A percentile compares a stretch with the other conserved stretches of the same genome.
Conservation (phyloP, 345 rosid genomes). For the Aquilaria yunnanensis region DNA sequence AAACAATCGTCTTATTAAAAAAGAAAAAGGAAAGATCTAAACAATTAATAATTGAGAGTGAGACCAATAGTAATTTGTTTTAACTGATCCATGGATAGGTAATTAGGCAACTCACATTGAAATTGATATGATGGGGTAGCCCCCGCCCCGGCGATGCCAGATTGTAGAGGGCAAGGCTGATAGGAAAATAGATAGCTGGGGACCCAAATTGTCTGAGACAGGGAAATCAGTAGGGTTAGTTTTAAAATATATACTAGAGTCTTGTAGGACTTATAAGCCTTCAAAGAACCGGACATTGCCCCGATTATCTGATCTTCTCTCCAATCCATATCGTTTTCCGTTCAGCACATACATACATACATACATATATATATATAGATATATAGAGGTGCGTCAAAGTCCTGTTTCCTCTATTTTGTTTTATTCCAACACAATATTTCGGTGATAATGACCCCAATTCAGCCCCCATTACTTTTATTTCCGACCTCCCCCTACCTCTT, state of each 20-base stretch:
- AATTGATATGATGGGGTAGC: constrained; percentile 1
- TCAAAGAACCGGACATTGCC: constrained; percentile 18
- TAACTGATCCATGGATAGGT: no score
- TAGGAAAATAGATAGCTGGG: constrained; percentile 9
- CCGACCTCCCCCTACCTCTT: no score
- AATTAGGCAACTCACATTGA: constrained; percentile 10
- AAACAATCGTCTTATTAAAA: no score
- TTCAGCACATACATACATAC: constrained; percentile 2
- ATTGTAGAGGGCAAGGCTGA: constrained; percentile 5
- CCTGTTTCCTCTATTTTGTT: constrained; percentile 10
- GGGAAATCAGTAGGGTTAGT: background rate
- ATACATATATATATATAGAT: no score
- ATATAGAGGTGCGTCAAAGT: constrained; percentile 33
- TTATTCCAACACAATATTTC: constrained; percentile 31
- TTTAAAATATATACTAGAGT: background rate
- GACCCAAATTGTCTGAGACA: constrained; percentile 17
- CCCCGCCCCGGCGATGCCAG: background rate
- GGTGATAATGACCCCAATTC: constrained; percentile 42
- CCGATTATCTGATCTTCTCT: constrained; percentile 14
- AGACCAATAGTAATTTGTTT: no score
- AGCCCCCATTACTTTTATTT: background rate
- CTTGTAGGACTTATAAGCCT: constrained; percentile 1
- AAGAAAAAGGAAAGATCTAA: no score
- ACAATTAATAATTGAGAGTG: no score
- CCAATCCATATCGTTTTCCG: constrained; percentile 10